These are phyloP conservation scores for Arachnopeziza araneosa DNA, from an alignment of 2,329 filamentous ascomycete species.

Conservation along the genomic window DNA sequence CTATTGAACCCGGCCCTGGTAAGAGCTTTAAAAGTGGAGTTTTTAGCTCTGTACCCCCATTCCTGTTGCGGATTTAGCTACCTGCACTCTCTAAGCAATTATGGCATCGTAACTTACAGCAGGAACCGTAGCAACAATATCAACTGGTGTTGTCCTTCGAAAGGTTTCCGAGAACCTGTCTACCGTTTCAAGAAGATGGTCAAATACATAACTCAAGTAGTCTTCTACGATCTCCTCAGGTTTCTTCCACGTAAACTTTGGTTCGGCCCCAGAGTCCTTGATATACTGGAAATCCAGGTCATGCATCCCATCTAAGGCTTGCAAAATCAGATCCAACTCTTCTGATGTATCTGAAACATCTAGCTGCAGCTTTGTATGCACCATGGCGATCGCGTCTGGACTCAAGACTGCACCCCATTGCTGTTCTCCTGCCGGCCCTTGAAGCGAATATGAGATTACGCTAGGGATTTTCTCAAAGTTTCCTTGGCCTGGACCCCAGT, in stretches of 20 bases:
- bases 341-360: slow-evolving; percentile 16
- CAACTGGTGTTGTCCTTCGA: slow-evolving; percentile 17
- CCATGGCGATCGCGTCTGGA: slow-evolving; percentile 23
- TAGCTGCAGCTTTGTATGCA: slow-evolving; percentile 30
- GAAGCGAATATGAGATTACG: slow-evolving; percentile 27
- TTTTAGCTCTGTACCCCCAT: too few relatives aligned
- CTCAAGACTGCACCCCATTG: slow-evolving; percentile 26
- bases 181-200: too few relatives aligned
- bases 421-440: slow-evolving; percentile 15
- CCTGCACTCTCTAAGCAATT: too few relatives aligned
- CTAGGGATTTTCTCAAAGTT: slow-evolving; percentile 27
- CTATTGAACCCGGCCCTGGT: too few relatives aligned
- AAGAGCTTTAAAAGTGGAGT: too few relatives aligned
- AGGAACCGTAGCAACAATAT: slow-evolving; percentile 28
- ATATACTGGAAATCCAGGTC: slow-evolving; percentile 25
- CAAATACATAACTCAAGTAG: too few relatives aligned
- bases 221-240: too few relatives aligned
- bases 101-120: slow-evolving; percentile 2
- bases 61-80: too few relatives aligned
- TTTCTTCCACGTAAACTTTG: slow-evolving; percentile 20
- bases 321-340: too few relatives aligned
- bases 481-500: slow-evolving; percentile 24
- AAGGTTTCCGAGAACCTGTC: slow-evolving; percentile 9
- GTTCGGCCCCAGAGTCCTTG: slow-evolving; percentile 6
- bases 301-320: slow-evolving; percentile 16